Evolutionary conservation across 495 filamentous ascomycete species (phyloP).

Genomic region (Haplographium delicatum): DNA sequence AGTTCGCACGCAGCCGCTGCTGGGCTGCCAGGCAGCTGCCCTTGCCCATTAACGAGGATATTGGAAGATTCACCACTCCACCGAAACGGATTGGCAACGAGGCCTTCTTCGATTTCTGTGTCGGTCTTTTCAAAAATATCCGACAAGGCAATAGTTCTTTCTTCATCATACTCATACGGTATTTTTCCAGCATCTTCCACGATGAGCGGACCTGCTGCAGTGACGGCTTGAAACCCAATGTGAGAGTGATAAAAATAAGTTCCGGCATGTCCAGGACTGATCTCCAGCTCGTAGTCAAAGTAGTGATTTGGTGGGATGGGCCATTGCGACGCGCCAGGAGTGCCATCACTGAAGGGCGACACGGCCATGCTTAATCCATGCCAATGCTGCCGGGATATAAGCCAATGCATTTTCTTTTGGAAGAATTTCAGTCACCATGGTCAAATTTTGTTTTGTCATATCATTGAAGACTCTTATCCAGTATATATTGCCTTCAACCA

Average conservation of each 20-base stretch:
- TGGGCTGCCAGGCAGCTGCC: slow-evolving; percentile 32
- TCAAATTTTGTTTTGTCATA: slow-evolving; percentile 44
- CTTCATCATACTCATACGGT: slow-evolving; percentile 48
- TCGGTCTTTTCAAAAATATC: slow-evolving; percentile 47
- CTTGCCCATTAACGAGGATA: slow-evolving; percentile 43
- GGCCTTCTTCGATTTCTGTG: slow-evolving; percentile 34
- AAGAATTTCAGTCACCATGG: too few relatives aligned
- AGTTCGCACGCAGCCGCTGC: slow-evolving; percentile 28
- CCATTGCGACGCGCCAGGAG: slow-evolving; percentile 49
- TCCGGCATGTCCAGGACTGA: slow-evolving; percentile 40
- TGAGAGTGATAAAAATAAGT: slow-evolving; percentile 61
- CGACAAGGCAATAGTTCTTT: slow-evolving; percentile 43
- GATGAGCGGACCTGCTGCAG: slow-evolving; percentile 45
- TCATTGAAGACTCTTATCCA: slow-evolving; percentile 57
- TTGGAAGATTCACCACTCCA: slow-evolving; percentile 46
- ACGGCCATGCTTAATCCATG: slow-evolving; percentile 48
- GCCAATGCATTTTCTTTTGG: too few relatives aligned
- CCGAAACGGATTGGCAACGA: slow-evolving; percentile 22
- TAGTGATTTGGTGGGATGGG: slow-evolving; percentile 51
- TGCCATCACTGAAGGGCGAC: slow-evolving; percentile 51
- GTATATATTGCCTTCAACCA: slow-evolving; percentile 41
- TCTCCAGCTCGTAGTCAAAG: slow-evolving; percentile 56
- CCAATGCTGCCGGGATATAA: slow-evolving; percentile 58
- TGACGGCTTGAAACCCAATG: slow-evolving; percentile 47
- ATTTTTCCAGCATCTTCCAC: slow-evolving; percentile 33